Percentiles rank a stretch among this genome's conserved stretches.
Conservation (phyloP, 2,329 filamentous ascomycete species). For the Elsinoe batatas region DNA sequence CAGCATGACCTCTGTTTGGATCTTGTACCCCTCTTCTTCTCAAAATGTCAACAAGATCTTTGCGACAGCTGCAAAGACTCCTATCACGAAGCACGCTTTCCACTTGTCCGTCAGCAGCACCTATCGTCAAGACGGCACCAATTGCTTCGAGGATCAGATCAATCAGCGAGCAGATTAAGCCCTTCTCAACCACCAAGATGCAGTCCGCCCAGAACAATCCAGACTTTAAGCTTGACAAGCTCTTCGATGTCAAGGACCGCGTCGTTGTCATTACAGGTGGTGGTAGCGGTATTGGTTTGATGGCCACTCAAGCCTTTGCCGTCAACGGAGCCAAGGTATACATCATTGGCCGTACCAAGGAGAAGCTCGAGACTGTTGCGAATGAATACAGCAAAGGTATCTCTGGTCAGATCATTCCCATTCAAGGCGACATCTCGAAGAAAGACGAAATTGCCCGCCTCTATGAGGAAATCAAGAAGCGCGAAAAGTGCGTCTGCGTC, state of each 20-base stretch:
- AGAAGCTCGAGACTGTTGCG: constrained; percentile 40
- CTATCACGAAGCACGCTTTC: not conserved
- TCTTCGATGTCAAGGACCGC: constrained; percentile 32
- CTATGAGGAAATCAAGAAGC: constrained; percentile 34
- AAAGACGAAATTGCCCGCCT: constrained; percentile 36
- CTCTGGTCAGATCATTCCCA: constrained; percentile 37
- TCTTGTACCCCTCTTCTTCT: not conserved
- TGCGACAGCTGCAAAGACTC: not conserved
- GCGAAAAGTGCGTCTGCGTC: constrained; percentile 37
- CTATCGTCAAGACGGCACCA: not conserved
- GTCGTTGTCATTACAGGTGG: constrained; percentile 37
- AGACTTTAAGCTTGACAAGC: constrained; percentile 25
- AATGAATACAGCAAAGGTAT: constrained; percentile 36
- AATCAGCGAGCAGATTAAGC: not conserved
- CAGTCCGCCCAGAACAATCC: constrained; percentile 26
- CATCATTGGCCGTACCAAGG: constrained; percentile 38
- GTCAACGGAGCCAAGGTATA: constrained; percentile 36
- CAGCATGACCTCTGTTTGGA: not conserved
- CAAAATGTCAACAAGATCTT: not conserved
- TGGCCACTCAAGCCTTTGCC: constrained; percentile 32
- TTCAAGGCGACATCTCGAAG: constrained; percentile 35
- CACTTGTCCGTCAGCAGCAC: not conserved
- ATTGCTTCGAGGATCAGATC: not conserved
- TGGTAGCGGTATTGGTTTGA: constrained; percentile 39
- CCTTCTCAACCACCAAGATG: constrained; percentile 11